Base-by-base conservation (phyloP, 768 basidiomycete genomes). In the Panus rudis region DNA sequence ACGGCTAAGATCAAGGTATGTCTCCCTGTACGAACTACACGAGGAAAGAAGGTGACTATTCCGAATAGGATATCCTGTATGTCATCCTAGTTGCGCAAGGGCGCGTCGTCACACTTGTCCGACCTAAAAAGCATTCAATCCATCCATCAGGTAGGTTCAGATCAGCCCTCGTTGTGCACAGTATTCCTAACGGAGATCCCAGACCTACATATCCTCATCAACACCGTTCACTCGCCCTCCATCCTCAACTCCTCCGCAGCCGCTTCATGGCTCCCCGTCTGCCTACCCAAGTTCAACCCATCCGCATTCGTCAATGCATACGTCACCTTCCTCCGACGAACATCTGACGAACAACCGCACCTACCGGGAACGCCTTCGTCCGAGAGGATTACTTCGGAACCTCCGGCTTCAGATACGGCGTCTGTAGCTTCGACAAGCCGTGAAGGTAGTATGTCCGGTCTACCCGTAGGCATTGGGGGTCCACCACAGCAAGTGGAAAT, bases 231-330 rank as follows among this genome's bases (percentile, higher is more conserved):
- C 44, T 76, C 88, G 0, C 86, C 90, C 0, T 84, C 90, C 1
- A 79, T 86, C 50, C 68, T 72, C 46, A 85, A 81, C 57, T 85
- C 82, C 2, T 80, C 82, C 7, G 84, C 82, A 5, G 71, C 91
- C 6, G 86, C 92, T 12, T 84, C 85, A 5, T 99, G 92, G 91
- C 76, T 98, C 6, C 96, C 96, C 2, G 76, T 99, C 37, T 98
- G 96, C 60, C 75, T 99, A 3, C 94, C 96, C 0, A 92, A 92
- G 61, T 98, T 89, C 70, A 91, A 97, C 56, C 71, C 89, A 0
- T 66, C 79, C 4, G 84, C 84, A 1, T 97, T 97, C 62, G 81
- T 94, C 21, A 91, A 99, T 59, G 86, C 90, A 11, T 96, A 93
- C 54, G 75, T 97, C 32, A 75, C 78, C 3, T 90, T 85, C 59